Conservation (phyloP, 768 basidiomycete species). For the Leccinum variicolor region DNA sequence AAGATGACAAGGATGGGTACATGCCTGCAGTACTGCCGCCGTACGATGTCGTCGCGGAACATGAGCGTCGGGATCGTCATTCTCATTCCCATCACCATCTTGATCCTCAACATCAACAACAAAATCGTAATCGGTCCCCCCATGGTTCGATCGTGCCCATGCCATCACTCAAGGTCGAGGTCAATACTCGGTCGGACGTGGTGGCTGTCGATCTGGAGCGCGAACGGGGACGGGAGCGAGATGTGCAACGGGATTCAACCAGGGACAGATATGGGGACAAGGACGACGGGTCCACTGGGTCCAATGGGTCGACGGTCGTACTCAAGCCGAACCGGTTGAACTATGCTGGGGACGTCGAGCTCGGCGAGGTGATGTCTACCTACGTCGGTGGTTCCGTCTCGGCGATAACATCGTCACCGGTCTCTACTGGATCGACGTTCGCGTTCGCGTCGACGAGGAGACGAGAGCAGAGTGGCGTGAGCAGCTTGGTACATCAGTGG, state of each 20-base stretch:
- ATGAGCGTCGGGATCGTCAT: not conserved
- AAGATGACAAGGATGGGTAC: not conserved
- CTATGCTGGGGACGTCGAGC: slow-evolving; percentile 19
- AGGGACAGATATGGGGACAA: not conserved
- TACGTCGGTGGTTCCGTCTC: not conserved
- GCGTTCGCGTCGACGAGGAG: not conserved
- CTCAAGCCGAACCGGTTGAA: slow-evolving; percentile 28
- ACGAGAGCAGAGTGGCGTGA: slow-evolving; percentile 28
- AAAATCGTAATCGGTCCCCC: not conserved
- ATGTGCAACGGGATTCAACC: not conserved
- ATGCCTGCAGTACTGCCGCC: not conserved
- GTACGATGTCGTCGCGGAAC: not conserved
- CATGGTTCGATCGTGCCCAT: not conserved
- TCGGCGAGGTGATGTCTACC: slow-evolving; percentile 27
- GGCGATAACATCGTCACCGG: not conserved
- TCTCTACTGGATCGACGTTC: not conserved
- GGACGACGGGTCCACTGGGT: not conserved
- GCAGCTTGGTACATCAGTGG: slow-evolving; percentile 60
- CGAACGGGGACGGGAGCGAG: not conserved
- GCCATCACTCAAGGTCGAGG: not conserved
- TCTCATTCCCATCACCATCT: not conserved
- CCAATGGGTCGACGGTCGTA: not conserved
- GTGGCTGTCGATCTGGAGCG: not conserved
- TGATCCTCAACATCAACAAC: not conserved
- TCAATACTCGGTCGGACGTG: not conserved